A percentile compares a stretch with the other conserved stretches of the same genome.
Conservation (phyloP, 352 stramenopile genomes). For the Globisporangium lucens region DNA sequence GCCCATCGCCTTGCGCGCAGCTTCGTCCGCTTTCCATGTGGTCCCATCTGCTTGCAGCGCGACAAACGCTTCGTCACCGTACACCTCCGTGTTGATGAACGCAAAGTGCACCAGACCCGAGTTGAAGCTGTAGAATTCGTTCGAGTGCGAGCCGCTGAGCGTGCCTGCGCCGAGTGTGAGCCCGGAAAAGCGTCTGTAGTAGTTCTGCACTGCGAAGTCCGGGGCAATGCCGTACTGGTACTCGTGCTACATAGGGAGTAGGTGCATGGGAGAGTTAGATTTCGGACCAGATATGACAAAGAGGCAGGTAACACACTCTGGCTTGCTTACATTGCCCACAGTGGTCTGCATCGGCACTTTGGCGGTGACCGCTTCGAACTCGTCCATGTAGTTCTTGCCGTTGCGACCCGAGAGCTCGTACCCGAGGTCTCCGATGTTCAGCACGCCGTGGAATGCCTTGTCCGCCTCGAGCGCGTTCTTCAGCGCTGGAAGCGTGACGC, state of each 20-base stretch:
- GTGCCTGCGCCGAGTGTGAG: constrained; percentile 47
- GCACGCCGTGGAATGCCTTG: constrained; percentile 44
- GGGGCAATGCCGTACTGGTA: constrained; percentile 56
- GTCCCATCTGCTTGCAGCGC: constrained; percentile 37
- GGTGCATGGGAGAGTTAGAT: background rate
- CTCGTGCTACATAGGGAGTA: constrained; percentile 46
- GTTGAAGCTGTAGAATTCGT: constrained; percentile 78
- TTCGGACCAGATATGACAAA: background rate
- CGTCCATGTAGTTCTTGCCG: constrained; percentile 71
- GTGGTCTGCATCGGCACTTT: constrained; percentile 71
- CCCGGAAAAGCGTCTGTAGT: constrained; percentile 59
- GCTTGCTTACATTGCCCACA: constrained; percentile 56
- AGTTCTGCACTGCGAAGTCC: constrained; percentile 66
- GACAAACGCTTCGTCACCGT: constrained; percentile 61
- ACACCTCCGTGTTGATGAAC: constrained; percentile 78
- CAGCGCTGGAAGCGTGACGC: constrained; percentile 58
- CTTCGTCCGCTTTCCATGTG: constrained; percentile 51
- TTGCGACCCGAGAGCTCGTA: constrained; percentile 68
- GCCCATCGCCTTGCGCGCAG: constrained; percentile 26
- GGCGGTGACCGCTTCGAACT: constrained; percentile 52
- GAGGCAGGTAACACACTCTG: background rate
- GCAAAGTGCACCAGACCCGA: constrained; percentile 66
- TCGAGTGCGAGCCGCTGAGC: constrained; percentile 57
- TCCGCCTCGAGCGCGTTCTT: constrained; percentile 40
- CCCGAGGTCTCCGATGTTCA: constrained; percentile 72